phyloP scores from a whole-genome alignment of 768 basidiomycete genomes.

The Lentinula lateritia region DNA sequence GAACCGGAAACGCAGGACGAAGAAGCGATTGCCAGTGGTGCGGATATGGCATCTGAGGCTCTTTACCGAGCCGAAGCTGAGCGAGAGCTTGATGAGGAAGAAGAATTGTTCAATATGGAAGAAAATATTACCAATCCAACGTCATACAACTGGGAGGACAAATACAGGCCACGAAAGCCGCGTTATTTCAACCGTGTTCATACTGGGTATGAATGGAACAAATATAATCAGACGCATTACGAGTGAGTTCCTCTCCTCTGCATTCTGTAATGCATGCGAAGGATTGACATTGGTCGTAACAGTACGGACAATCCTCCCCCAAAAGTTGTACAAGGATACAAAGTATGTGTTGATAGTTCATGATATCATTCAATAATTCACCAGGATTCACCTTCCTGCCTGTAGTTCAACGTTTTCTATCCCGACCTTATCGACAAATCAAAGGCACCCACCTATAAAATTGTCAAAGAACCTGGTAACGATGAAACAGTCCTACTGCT shows the following conservation, averaged over 20 bases:
- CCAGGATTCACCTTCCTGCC: conserved; percentile 1
- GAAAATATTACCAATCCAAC: conserved; percentile 80
- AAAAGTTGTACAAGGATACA: conserved; percentile 99
- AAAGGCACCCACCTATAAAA: conserved; percentile 94
- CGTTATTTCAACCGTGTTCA: conserved; percentile 98
- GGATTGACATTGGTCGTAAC: neutral
- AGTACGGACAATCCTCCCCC: conserved; percentile 98
- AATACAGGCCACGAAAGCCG: conserved; percentile 94
- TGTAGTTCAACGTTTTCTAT: conserved; percentile 93
- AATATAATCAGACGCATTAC: conserved; percentile 99
- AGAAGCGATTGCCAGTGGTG: conserved; percentile 51
- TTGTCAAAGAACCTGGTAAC: conserved; percentile 90
- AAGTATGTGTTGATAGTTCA: conserved; percentile 37
- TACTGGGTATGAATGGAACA: conserved; percentile 99
- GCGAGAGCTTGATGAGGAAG: conserved; percentile 91
- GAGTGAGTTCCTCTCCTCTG: conserved; percentile 56
- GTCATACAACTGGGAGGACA: conserved; percentile 97
- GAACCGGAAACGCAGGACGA: conserved; percentile 51
- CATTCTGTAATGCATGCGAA: neutral
- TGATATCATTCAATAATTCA: neutral
- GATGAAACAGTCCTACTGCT: conserved; percentile 91
- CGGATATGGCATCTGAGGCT: conserved; percentile 84
- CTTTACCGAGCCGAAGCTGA: conserved; percentile 89
- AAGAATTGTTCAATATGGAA: conserved; percentile 92
- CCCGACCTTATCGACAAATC: conserved; percentile 98